Conservation (phyloP, 306 rosid species). For the Vigna unguiculata region DNA sequence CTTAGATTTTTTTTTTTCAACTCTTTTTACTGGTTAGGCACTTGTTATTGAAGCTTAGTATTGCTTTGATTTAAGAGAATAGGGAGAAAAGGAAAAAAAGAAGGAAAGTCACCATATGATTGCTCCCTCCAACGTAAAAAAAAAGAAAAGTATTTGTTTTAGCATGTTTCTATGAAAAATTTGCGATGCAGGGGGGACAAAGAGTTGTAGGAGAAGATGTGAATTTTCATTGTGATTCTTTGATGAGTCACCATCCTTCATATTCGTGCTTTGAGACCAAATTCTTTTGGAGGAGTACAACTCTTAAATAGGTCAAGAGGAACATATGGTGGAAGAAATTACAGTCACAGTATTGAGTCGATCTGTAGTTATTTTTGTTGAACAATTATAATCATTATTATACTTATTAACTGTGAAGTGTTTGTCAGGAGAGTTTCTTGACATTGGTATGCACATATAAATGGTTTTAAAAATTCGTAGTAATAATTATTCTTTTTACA, state of each 20-base stretch:
- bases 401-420: background rate
- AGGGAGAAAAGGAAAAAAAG: background rate
- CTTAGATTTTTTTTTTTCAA: slow-evolving; percentile 15
- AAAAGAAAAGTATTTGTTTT: background rate
- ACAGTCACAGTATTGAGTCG: background rate
- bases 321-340: slow-evolving; percentile 10
- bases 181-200: slow-evolving; percentile 30
- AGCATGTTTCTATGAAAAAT: slow-evolving; percentile 7
- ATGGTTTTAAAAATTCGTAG: background rate
- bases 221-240: slow-evolving; percentile 35
- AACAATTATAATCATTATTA: background rate
- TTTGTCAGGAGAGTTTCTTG: background rate
- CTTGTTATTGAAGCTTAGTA: slow-evolving; percentile 37
- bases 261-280: slow-evolving; percentile 9
- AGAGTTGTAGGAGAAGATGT: slow-evolving; percentile 16
- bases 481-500: background rate
- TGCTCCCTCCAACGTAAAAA: background rate
- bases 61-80: slow-evolving; percentile 42
- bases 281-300: slow-evolving; percentile 6
- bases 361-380: background rate
- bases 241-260: slow-evolving; percentile 25
- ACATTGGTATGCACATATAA: background rate
- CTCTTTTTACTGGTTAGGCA: slow-evolving; percentile 37
- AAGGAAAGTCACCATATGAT: slow-evolving; percentile 29
- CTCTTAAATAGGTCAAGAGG: too few relatives aligned